These are phyloP conservation scores for Penicillium sp. DNA, from an alignment of 2,329 filamentous ascomycete genomes.

Conservation along the genomic window DNA sequence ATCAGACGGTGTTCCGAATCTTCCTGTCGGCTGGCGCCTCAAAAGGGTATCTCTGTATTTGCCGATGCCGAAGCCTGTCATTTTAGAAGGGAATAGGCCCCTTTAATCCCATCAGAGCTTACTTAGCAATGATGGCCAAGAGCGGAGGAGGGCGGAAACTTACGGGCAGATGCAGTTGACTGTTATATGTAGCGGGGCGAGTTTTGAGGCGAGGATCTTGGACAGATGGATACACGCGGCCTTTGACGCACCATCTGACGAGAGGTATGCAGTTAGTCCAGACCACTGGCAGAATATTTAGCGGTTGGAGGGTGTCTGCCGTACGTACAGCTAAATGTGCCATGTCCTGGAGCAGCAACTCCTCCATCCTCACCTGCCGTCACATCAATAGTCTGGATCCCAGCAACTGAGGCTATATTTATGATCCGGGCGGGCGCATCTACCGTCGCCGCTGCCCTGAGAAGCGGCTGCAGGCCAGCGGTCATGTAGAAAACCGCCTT, in stretches of 20 bases:
- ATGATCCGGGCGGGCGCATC: constrained; percentile 6
- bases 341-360: constrained; percentile 4
- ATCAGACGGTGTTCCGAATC: no score
- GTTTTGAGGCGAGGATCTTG: constrained; percentile 12
- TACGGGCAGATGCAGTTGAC: constrained; percentile 16
- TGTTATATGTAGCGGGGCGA: constrained; percentile 6
- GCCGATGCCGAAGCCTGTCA: no score
- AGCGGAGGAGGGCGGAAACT: not conserved
- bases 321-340: constrained; percentile 8
- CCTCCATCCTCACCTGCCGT: constrained; percentile 8
- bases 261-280: not conserved
- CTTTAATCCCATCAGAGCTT: no score
- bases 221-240: constrained; percentile 10
- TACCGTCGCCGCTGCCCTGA: not conserved
- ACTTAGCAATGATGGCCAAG: no score
- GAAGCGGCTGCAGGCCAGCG: constrained; percentile 1
- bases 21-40: no score
- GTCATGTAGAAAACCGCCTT: constrained; percentile 13
- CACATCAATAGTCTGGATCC: constrained; percentile 3
- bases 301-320: no score
- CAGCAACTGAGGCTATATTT: constrained; percentile 10
- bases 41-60: no score
- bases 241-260: constrained; percentile 10
- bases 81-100: no score
- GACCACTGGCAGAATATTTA: no score